phyloP scores from a whole-genome alignment of 2,329 filamentous ascomycete genomes.

The Tolypocladium guangdongense region DNA sequence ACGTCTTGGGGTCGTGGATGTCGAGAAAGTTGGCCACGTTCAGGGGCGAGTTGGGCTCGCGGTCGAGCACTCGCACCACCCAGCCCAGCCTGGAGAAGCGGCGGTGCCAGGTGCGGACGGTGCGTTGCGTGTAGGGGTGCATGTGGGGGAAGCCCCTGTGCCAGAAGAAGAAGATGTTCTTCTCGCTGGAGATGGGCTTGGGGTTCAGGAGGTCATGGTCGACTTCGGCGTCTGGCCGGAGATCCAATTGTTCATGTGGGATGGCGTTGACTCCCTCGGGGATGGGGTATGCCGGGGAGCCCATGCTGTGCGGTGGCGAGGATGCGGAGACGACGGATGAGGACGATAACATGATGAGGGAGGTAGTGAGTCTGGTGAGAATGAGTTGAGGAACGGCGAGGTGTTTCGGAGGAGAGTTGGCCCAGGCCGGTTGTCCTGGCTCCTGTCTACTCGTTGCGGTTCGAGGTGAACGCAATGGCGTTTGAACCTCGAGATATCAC shows the following conservation, averaged over 20 bases:
- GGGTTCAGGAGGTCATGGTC: constrained; percentile 30
- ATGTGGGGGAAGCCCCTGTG: constrained; percentile 36
- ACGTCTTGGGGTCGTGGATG: constrained; percentile 26
- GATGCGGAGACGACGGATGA: not conserved
- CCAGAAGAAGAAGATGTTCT: constrained; percentile 52
- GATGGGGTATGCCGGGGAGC: constrained; percentile 3
- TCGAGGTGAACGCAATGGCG: no score
- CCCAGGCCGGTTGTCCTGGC: not conserved
- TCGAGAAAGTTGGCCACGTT: constrained; percentile 40
- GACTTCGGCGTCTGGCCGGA: constrained; percentile 33
- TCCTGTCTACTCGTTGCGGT: no score
- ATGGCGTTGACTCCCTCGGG: constrained; percentile 28
- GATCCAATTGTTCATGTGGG: constrained; percentile 28
- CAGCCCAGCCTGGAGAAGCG: constrained; percentile 40
- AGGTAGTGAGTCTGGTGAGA: no score
- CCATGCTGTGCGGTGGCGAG: not conserved
- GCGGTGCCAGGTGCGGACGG: constrained; percentile 41
- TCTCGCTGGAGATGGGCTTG: constrained; percentile 27
- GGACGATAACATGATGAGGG: not conserved
- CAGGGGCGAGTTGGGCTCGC: constrained; percentile 28
- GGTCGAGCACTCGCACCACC: constrained; percentile 40
- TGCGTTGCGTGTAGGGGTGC: constrained; percentile 41
- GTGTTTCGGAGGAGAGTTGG: not conserved
- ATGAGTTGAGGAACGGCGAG: not conserved
- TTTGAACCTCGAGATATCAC: no score